These are phyloP conservation scores for Pyrus hybrid DNA, from an alignment of 331 rosid genomes.

Conservation along the genomic window DNA sequence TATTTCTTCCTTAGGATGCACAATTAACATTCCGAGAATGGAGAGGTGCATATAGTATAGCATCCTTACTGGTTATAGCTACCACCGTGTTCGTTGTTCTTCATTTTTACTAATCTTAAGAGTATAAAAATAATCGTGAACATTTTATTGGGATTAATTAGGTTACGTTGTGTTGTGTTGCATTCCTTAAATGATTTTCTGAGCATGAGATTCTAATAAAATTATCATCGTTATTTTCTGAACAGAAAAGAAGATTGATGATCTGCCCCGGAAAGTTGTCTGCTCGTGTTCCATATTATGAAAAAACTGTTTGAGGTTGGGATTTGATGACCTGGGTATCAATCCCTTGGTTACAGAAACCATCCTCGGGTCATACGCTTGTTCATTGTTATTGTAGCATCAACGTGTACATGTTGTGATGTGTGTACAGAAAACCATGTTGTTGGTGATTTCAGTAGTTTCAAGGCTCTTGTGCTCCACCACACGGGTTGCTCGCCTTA, in stretches of 20 bases:
- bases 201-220: background rate
- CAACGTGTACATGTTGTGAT: conserved; percentile 47
- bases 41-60: background rate
- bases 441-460: conserved; percentile 27
- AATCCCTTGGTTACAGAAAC: conserved; percentile 32
- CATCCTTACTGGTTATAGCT: background rate
- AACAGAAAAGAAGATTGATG: conserved; percentile 90
- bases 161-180: background rate
- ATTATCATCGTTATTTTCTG: background rate
- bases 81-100: background rate
- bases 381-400: conserved; percentile 5
- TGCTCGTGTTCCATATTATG: conserved; percentile 88
- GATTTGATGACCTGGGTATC: background rate
- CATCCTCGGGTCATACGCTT: conserved; percentile 29
- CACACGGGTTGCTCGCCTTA: conserved; percentile 8
- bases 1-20: background rate
- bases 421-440: conserved; percentile 45
- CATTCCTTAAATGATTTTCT: background rate
- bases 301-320: conserved; percentile 19
- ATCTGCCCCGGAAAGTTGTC: conserved; percentile 69
- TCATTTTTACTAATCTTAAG: background rate
- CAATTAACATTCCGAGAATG: background rate
- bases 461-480: conserved; percentile 23
- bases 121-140: background rate
- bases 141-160: background rate